These are phyloP conservation scores for Exophiala oligosperma DNA, from an alignment of 2,329 filamentous ascomycete species.

Conservation along the genomic window DNA sequence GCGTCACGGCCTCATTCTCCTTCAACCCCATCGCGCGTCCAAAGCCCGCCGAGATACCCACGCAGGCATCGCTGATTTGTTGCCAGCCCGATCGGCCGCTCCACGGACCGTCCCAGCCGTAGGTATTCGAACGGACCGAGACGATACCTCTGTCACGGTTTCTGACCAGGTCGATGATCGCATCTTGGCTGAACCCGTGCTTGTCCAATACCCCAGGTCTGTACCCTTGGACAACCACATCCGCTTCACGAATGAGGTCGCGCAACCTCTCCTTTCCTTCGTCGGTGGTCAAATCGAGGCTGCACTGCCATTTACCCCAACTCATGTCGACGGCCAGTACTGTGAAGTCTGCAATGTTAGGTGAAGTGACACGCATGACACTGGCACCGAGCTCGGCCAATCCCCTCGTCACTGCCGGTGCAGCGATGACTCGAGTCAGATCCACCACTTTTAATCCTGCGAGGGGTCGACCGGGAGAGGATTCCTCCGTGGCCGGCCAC, in stretches of 20 bases:
- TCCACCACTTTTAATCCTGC: constrained; percentile 53
- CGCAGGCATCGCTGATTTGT: constrained; percentile 49
- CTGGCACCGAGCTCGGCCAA: constrained; percentile 47
- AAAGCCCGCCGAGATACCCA: constrained; percentile 37
- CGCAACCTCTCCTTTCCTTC: constrained; percentile 41
- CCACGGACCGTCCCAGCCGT: constrained; percentile 49
- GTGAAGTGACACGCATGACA: constrained; percentile 47
- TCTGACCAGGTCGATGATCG: constrained; percentile 40
- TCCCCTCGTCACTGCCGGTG: constrained; percentile 41
- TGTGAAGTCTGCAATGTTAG: constrained; percentile 39
- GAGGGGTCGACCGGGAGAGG: constrained; percentile 39
- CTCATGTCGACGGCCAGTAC: constrained; percentile 73
- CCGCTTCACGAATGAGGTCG: constrained; percentile 48
- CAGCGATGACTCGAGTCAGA: constrained; percentile 45
- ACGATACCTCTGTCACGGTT: constrained; percentile 46
- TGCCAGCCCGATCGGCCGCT: constrained; percentile 50
- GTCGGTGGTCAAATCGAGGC: constrained; percentile 51
- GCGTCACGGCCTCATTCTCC: constrained; percentile 38
- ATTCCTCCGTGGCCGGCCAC: constrained; percentile 16
- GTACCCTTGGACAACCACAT: constrained; percentile 58
- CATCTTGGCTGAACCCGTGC: constrained; percentile 57
- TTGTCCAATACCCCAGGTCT: constrained; percentile 50
- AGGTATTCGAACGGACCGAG: constrained; percentile 52
- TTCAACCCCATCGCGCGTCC: constrained; percentile 36
- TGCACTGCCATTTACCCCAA: constrained; percentile 66